Conservation (phyloP, 129 eudicot genomes). For the Helichrysum umbraculigerum region DNA sequence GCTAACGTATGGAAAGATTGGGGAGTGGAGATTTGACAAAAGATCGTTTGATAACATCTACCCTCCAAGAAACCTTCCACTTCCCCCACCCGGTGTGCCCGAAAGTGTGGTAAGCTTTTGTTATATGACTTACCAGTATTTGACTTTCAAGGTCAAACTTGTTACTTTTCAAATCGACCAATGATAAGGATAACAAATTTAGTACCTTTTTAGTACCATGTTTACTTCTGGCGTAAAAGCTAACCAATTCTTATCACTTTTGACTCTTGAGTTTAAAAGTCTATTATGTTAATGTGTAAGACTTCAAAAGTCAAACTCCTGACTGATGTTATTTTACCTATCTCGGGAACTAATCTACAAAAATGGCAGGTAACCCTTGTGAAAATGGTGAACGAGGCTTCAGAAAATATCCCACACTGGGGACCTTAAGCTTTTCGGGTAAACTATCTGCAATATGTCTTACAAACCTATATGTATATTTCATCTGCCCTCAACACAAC, state of each 20-base stretch:
- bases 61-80: constrained; percentile 90
- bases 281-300: not conserved
- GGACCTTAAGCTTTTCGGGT: constrained; percentile 43
- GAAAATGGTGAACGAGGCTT: constrained; percentile 97
- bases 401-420: constrained; percentile 84
- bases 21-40: constrained; percentile 99
- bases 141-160: constrained; percentile 5
- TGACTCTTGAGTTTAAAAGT: not conserved
- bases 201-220: not conserved
- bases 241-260: not conserved
- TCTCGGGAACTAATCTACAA: constrained; percentile 3
- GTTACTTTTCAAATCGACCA: not conserved
- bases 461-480: constrained; percentile 26
- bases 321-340: not conserved
- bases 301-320: constrained; percentile 1
- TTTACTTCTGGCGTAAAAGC: constrained; percentile 2
- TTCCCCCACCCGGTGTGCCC: constrained; percentile 98
- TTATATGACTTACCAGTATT: constrained; percentile 12
- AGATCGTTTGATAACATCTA: constrained; percentile 63
- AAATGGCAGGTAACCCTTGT: constrained; percentile 86
- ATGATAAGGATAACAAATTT: not conserved
- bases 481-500: constrained; percentile 18
- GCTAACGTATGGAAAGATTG: constrained; percentile 92
- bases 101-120: constrained; percentile 87
- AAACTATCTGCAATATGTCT: constrained; percentile 5